Evolutionary conservation across 2,329 filamentous ascomycete species (phyloP).

Genomic region (Fusarium guadeloupense): DNA sequence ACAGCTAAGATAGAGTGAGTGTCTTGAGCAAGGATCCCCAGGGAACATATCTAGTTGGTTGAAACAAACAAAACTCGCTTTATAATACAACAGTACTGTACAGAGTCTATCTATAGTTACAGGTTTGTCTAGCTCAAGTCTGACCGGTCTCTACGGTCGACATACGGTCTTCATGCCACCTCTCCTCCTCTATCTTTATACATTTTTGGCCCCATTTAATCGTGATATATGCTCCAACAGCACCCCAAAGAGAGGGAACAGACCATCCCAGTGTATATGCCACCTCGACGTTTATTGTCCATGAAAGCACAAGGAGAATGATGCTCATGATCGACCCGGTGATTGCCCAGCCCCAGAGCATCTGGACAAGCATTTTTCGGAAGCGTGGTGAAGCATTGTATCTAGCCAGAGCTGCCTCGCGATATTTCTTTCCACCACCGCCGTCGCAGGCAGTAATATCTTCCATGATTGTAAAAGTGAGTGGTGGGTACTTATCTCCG

Average conservation of each 20-base stretch:
- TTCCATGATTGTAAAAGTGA: constrained; percentile 28
- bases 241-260: constrained; percentile 24
- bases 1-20: no score
- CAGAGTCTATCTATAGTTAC: background rate
- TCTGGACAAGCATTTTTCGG: constrained; percentile 18
- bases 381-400: constrained; percentile 26
- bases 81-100: background rate
- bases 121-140: background rate
- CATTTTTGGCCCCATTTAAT: constrained; percentile 32
- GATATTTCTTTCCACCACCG: constrained; percentile 17
- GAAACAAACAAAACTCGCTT: background rate
- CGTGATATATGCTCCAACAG: constrained; percentile 13
- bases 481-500: constrained; percentile 9
- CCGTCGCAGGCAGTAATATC: constrained; percentile 28
- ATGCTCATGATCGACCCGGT: constrained; percentile 4
- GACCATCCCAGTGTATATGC: constrained; percentile 20
- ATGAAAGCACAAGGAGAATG: constrained; percentile 10
- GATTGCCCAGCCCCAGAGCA: constrained; percentile 24
- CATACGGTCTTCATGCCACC: constrained; percentile 4
- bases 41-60: no score
- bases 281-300: constrained; percentile 14
- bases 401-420: constrained; percentile 15
- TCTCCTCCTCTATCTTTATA: constrained; percentile 26
- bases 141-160: background rate
- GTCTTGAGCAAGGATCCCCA: no score